phyloP scores from a whole-genome alignment of 345 rosid genomes.

The Nasturtium officinale region DNA sequence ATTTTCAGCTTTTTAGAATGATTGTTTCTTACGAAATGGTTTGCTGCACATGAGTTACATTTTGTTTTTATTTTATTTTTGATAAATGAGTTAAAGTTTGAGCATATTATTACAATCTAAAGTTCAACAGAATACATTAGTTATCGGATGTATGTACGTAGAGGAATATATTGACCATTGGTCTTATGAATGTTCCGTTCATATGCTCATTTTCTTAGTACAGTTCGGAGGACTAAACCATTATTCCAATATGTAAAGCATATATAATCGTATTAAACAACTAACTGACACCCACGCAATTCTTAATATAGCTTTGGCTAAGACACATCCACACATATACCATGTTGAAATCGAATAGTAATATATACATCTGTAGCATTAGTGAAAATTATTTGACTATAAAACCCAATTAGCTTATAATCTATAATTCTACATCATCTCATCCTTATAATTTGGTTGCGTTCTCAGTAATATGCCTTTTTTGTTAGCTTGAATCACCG shows the following conservation, averaged over 20 bases:
- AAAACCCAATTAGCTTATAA: neutral
- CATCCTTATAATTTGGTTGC: neutral
- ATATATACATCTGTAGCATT: neutral
- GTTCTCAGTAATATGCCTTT: neutral
- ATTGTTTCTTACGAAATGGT: neutral
- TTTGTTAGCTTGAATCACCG: neutral
- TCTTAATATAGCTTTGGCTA: neutral
- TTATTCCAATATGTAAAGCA: neutral
- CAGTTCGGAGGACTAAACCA: slow-evolving; percentile 9
- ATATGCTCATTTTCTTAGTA: slow-evolving; percentile 11
- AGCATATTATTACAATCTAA: neutral
- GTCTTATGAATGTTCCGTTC: slow-evolving; percentile 17
- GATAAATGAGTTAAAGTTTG: neutral
- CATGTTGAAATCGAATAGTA: neutral
- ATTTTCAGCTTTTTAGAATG: neutral
- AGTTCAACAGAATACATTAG: too few species aligned
- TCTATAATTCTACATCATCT: too few species aligned
- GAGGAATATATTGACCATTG: slow-evolving; percentile 27
- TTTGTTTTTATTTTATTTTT: too few species aligned
- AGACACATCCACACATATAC: neutral
- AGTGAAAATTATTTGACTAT: neutral
- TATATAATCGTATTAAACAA: neutral
- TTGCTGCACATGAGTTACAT: neutral
- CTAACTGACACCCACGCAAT: slow-evolving; percentile 1
- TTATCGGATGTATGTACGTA: slow-evolving; percentile 6